Conservation (phyloP, 2,329 filamentous ascomycete genomes). For the Colletotrichum lini region DNA sequence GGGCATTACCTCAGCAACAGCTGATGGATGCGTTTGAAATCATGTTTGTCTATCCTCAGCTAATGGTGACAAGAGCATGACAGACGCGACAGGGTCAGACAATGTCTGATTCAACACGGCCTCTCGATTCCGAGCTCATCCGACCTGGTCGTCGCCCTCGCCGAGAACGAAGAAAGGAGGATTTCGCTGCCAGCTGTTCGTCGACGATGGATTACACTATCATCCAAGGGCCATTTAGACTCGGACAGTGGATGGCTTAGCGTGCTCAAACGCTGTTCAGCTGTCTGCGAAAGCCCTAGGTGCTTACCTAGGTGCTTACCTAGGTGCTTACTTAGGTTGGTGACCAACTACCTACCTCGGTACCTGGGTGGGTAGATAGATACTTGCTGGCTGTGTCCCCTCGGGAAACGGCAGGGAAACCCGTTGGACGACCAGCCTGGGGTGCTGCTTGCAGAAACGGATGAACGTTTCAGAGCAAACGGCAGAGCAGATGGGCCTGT, state of each 20-base stretch:
- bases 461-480: constrained; percentile 3
- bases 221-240: constrained; percentile 24
- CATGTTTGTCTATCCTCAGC: constrained; percentile 11
- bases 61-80: constrained; percentile 24
- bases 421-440: not conserved
- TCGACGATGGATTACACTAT: constrained; percentile 24
- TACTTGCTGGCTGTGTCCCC: not conserved
- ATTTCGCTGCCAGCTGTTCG: constrained; percentile 16
- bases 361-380: not conserved
- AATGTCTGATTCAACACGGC: constrained; percentile 29
- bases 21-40: constrained; percentile 38
- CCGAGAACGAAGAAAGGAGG: constrained; percentile 13
- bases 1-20: constrained; percentile 41
- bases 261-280: constrained; percentile 1
- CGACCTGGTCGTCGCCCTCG: constrained; percentile 33
- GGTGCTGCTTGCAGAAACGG: constrained; percentile 14
- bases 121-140: constrained; percentile 23
- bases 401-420: constrained; percentile 20
- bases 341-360: not conserved
- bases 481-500: not conserved
- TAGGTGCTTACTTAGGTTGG: not conserved
- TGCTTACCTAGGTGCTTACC: constrained; percentile 3
- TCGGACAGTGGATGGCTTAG: constrained; percentile 20
- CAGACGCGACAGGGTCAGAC: constrained; percentile 19
- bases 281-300: too few relatives aligned